Evolutionary conservation across 2,329 filamentous ascomycete species (phyloP).

Genomic region (Claviceps digitariae): DNA sequence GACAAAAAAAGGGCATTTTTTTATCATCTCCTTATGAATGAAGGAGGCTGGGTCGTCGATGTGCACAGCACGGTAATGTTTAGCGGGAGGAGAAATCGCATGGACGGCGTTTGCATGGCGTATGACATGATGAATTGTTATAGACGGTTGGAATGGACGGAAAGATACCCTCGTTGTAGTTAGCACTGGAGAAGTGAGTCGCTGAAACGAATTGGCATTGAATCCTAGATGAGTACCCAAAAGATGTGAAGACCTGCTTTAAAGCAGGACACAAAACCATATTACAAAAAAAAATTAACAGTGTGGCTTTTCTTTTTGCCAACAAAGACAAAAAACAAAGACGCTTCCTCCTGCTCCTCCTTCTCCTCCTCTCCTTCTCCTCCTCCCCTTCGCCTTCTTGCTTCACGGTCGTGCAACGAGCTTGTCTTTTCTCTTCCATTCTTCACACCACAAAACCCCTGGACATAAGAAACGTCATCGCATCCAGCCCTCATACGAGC

Average conservation of each 20-base stretch:
- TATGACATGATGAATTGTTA: neutral
- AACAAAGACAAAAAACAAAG: neutral
- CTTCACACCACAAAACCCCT: too few relatives aligned
- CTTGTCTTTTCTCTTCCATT: neutral
- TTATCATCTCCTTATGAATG: neutral
- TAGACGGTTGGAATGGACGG: neutral
- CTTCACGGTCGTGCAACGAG: neutral
- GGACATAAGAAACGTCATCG: neutral
- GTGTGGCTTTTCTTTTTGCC: neutral
- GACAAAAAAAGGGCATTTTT: too few relatives aligned
- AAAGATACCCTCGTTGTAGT: conserved; percentile 1
- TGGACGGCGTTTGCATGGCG: neutral
- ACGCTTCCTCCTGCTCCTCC: neutral
- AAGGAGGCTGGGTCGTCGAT: neutral
- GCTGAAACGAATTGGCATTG: conserved; percentile 1
- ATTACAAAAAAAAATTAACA: neutral
- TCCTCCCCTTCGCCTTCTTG: neutral
- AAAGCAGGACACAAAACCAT: neutral
- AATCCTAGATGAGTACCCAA: neutral
- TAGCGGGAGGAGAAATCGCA: neutral
- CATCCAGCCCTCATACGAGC: neutral
- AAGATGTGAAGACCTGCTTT: neutral
- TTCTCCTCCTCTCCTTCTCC: neutral
- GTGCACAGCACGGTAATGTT: neutral
- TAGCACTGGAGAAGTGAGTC: neutral